Evolutionary conservation across 768 basidiomycete genomes (phyloP), one percentile per base, ranked within the genome.

Genomic region (Boletus fagicola): DNA sequence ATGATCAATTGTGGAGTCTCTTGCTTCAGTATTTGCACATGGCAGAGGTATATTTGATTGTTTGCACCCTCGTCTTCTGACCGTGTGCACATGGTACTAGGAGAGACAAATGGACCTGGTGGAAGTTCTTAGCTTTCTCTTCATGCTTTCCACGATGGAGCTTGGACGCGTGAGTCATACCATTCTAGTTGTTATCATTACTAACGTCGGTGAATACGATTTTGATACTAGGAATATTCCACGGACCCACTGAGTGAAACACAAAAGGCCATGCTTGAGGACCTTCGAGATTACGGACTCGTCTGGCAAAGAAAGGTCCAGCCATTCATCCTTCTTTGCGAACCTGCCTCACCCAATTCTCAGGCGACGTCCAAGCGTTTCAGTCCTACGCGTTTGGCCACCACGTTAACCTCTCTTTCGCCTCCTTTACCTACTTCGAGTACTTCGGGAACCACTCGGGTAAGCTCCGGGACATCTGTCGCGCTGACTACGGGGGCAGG

Each of bases 101-200:
- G 87, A 91, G 75, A 82, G 92, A 55, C 82, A 86, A 67, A 92
- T 94, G 86, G 95, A 96, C 72, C 78, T 95, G 0, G 92, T 98
- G 10, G 92, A 96, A 69, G 90, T 97, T 10, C 79, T 98, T 54
- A 88, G 89, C 62, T 94, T 98, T 74, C 79, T 98, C 49, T 94
- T 98, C 78, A 97, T 98, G 89, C 79, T 99, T 58, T 94, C 94
- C 2, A 97, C 92, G 4, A 94, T 95, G 86, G 93, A 97, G 68
- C 84, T 98, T 7, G 94, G 94, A 47, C 80, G 87, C 63, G 94
- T 94, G 67, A 71, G 82, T 73, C 36, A 39, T 33, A 9, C 3
- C 39, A 3, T 46, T 33, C n/a, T 26, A 5, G 8, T 12, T 28
- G 24, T 39, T 11, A n/a, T 16, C 18, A 8, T 30, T 6, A 9